A percentile compares a stretch with the other conserved stretches of the same genome.
Evolutionary conservation across 2,329 filamentous ascomycete species (phyloP).

Genomic region (Akanthomyces dipterigenus): DNA sequence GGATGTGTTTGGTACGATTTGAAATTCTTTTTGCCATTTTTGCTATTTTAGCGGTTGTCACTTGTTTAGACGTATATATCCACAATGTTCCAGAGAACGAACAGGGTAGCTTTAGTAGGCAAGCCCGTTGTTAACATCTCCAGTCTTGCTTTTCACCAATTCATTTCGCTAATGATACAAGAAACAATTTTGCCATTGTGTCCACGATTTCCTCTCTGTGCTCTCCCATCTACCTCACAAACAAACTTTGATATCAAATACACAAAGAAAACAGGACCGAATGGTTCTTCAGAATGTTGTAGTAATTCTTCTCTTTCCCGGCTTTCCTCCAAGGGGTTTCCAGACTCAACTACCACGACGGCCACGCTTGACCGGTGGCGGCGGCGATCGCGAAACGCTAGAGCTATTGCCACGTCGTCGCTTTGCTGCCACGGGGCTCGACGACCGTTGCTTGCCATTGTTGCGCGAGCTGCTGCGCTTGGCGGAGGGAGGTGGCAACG

Average conservation of each 20-base stretch:
- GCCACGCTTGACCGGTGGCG: conserved; percentile 26
- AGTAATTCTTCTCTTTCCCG: neutral
- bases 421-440: conserved; percentile 21
- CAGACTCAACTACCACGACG: conserved; percentile 21
- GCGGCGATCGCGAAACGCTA: conserved; percentile 25
- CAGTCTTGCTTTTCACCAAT: neutral
- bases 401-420: conserved; percentile 19
- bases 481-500: neutral
- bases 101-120: neutral
- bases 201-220: neutral
- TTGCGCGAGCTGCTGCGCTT: conserved; percentile 2
- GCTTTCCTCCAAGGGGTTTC: too few species aligned
- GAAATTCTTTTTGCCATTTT: neutral
- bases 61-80: neutral
- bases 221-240: neutral
- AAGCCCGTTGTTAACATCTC: neutral
- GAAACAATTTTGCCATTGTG: neutral
- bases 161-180: conserved; percentile 7
- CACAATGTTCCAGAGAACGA: neutral
- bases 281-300: neutral
- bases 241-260: neutral
- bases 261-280: neutral
- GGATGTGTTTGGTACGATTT: too few species aligned
- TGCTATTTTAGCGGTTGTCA: neutral
- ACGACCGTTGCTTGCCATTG: conserved; percentile 8